Percentiles rank a stretch among this genome's conserved stretches.
phyloP scores from a whole-genome alignment of 331 rosid genomes.

The Prunus yedoensis region DNA sequence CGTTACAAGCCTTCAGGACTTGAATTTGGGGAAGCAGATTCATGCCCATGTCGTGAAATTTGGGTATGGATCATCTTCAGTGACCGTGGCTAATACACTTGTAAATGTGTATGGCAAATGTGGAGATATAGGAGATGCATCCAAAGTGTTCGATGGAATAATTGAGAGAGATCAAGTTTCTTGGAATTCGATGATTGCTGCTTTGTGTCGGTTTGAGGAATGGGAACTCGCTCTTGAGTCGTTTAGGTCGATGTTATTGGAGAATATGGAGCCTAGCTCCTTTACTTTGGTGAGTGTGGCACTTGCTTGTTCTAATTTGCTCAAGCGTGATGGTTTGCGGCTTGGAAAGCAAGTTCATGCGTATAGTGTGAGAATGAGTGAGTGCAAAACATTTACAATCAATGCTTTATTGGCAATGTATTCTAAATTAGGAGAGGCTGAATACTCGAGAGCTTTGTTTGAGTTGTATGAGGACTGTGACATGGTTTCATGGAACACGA shows the following conservation, averaged over 20 bases:
- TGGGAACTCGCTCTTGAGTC: constrained; percentile 68
- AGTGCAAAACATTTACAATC: constrained; percentile 52
- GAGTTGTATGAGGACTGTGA: constrained; percentile 59
- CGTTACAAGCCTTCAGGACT: constrained; percentile 49
- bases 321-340: constrained; percentile 36
- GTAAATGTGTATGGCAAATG: constrained; percentile 71
- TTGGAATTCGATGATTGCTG: constrained; percentile 75
- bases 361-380: constrained; percentile 46
- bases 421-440: constrained; percentile 56
- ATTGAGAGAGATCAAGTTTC: constrained; percentile 62
- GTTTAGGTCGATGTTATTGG: constrained; percentile 54
- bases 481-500: constrained; percentile 74
- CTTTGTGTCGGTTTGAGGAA: constrained; percentile 57
- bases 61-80: constrained; percentile 42
- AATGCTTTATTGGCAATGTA: constrained; percentile 85
- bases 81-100: constrained; percentile 64
- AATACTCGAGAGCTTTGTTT: constrained; percentile 59
- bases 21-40: constrained; percentile 54
- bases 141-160: constrained; percentile 57
- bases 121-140: constrained; percentile 49
- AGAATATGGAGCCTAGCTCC: constrained; percentile 56
- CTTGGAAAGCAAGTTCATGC: constrained; percentile 85
- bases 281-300: constrained; percentile 72
- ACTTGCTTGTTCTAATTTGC: constrained; percentile 60
- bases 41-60: constrained; percentile 67